A percentile compares a stretch with the other conserved stretches of the same genome.
These are phyloP conservation scores for Vitellaria paradoxa DNA, from an alignment of 179 eudicot species.

Conservation along the genomic window DNA sequence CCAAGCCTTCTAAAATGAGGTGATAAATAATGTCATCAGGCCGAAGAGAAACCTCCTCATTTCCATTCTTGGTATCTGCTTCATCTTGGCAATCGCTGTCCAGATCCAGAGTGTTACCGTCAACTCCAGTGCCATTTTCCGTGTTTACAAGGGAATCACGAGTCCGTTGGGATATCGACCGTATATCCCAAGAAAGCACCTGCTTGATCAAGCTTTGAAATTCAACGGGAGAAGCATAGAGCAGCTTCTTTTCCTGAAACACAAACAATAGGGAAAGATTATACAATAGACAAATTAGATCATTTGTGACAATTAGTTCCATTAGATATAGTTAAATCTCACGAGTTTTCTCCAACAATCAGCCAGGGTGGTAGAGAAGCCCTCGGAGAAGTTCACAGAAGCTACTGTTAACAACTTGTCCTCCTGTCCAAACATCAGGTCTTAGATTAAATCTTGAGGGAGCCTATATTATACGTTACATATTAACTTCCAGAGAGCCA, in stretches of 20 bases:
- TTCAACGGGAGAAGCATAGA: conserved; percentile 73
- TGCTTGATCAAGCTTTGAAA: conserved; percentile 66
- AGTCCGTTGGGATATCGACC: conserved; percentile 74
- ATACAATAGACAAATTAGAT: neutral
- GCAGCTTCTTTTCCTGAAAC: conserved; percentile 59
- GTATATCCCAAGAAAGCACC: conserved; percentile 93
- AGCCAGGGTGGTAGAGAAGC: conserved; percentile 51
- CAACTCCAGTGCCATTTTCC: conserved; percentile 20
- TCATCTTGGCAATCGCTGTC: conserved; percentile 25
- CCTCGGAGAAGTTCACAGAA: conserved; percentile 67
- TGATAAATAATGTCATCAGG: conserved; percentile 46
- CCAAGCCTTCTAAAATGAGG: conserved; percentile 65
- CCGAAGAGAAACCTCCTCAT: conserved; percentile 22
- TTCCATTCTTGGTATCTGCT: conserved; percentile 20
- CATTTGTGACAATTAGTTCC: neutral
- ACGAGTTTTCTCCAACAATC: conserved; percentile 71
- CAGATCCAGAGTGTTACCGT: conserved; percentile 1
- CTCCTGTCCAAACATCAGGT: conserved; percentile 38
- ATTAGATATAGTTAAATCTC: conserved; percentile 12
- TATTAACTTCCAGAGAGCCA: neutral
- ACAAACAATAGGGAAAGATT: neutral
- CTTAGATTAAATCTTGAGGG: neutral
- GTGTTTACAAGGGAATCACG: conserved; percentile 24
- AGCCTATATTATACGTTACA: conserved; percentile 4
- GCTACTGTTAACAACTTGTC: conserved; percentile 56